These are phyloP conservation scores for Colletotrichum sp. DNA, from an alignment of 2,329 filamentous ascomycete species.

Conservation along the genomic window DNA sequence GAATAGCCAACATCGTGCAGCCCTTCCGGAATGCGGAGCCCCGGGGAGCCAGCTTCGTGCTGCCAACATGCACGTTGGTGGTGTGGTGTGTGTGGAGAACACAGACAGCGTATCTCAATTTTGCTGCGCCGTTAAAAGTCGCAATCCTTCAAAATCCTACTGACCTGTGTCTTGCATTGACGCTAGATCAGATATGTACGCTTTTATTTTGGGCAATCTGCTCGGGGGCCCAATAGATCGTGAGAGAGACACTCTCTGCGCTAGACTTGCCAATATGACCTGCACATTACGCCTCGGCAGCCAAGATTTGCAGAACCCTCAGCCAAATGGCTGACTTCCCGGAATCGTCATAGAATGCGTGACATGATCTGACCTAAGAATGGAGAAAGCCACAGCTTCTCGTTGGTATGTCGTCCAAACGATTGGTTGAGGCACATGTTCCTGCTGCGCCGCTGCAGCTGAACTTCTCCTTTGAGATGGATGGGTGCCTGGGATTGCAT, in stretches of 20 bases:
- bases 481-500: neutral
- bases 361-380: neutral
- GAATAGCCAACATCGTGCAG: neutral
- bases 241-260: neutral
- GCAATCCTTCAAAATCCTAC: constrained; percentile 14
- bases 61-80: neutral
- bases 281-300: neutral
- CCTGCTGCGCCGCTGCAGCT: constrained; percentile 3
- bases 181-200: neutral
- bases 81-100: constrained; percentile 2
- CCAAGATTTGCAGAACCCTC: neutral
- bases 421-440: neutral
- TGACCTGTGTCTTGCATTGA: neutral
- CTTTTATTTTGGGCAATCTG: neutral
- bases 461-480: neutral
- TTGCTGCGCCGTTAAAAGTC: neutral
- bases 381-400: neutral
- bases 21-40: neutral
- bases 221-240: neutral
- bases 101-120: neutral
- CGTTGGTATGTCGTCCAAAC: neutral
- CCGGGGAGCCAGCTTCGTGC: neutral
- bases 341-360: neutral
- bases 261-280: neutral
- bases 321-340: neutral